Evolutionary conservation across 345 rosid species (phyloP).

Genomic region (Raphanus raphanistrum): DNA sequence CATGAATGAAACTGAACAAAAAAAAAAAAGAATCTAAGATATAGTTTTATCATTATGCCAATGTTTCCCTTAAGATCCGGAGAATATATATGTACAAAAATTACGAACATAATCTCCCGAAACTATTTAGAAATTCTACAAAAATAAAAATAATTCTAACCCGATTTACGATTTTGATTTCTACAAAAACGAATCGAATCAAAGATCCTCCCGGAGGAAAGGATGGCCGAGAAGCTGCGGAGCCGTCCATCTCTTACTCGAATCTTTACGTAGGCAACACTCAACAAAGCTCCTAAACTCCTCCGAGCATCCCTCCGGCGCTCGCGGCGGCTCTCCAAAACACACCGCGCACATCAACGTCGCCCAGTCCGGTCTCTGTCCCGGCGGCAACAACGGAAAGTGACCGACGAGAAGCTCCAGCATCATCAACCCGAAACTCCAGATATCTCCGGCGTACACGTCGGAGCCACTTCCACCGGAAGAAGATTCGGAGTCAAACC

Average conservation of each 20-base stretch:
- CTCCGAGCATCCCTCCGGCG: slow-evolving; percentile 53
- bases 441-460: slow-evolving; percentile 70
- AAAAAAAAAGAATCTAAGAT: background rate
- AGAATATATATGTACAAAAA: background rate
- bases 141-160: background rate
- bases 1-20: background rate
- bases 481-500: slow-evolving; percentile 50
- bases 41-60: background rate
- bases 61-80: background rate
- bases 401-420: slow-evolving; percentile 75
- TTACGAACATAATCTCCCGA: background rate
- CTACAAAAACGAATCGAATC: background rate
- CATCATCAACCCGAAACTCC: slow-evolving; percentile 80
- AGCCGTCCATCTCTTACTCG: slow-evolving; percentile 64
- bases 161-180: background rate
- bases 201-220: slow-evolving; percentile 23
- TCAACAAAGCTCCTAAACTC: slow-evolving; percentile 64
- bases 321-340: slow-evolving; percentile 68
- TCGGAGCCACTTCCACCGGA: slow-evolving; percentile 34
- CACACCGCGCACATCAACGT: slow-evolving; percentile 81
- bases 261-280: slow-evolving; percentile 75
- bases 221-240: slow-evolving; percentile 64
- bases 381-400: slow-evolving; percentile 58
- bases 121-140: background rate
- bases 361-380: slow-evolving; percentile 72